Evolutionary conservation across 2,329 filamentous ascomycete genomes (phyloP).

Genomic region (Biscogniauxia marginata): DNA sequence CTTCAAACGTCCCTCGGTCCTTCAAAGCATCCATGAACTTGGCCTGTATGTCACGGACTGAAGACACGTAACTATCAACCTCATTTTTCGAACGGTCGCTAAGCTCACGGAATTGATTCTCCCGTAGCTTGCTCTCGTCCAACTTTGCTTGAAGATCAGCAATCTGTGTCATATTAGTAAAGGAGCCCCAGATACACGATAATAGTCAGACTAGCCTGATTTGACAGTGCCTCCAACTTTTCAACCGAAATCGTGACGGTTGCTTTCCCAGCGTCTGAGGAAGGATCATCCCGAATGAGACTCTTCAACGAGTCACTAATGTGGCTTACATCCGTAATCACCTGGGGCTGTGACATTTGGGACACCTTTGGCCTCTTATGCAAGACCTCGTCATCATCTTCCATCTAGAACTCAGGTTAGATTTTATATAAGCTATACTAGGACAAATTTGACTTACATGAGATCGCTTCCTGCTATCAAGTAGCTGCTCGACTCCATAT

Average conservation of each 20-base stretch:
- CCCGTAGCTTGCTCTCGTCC: slow-evolving; percentile 32
- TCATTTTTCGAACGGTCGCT: slow-evolving; percentile 45
- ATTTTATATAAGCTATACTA: not conserved
- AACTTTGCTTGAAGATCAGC: slow-evolving; percentile 37
- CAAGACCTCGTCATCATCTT: slow-evolving; percentile 31
- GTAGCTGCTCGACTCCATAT: slow-evolving; percentile 16
- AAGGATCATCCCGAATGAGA: slow-evolving; percentile 26
- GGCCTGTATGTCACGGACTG: slow-evolving; percentile 44
- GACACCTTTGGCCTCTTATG: slow-evolving; percentile 34
- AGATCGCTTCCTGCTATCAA: slow-evolving; percentile 45
- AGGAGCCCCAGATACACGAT: not conserved
- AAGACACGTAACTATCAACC: slow-evolving; percentile 45
- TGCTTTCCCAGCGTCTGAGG: slow-evolving; percentile 21
- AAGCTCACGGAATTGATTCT: slow-evolving; percentile 39
- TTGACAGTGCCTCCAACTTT: slow-evolving; percentile 33
- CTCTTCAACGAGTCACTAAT: slow-evolving; percentile 33
- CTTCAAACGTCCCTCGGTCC: slow-evolving; percentile 38
- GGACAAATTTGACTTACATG: slow-evolving; percentile 37
- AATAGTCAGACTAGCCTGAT: slow-evolving; percentile 17
- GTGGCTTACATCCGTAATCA: slow-evolving; percentile 26
- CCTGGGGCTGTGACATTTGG: slow-evolving; percentile 26
- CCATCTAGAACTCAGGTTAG: slow-evolving; percentile 31
- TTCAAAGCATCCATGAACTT: slow-evolving; percentile 45
- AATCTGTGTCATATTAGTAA: slow-evolving; percentile 31
- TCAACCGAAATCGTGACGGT: slow-evolving; percentile 29